Evolutionary conservation across 352 stramenopile species (phyloP), one percentile per base, ranked within the genome.

Genomic region (Phytopythium chamaehyphon): DNA sequence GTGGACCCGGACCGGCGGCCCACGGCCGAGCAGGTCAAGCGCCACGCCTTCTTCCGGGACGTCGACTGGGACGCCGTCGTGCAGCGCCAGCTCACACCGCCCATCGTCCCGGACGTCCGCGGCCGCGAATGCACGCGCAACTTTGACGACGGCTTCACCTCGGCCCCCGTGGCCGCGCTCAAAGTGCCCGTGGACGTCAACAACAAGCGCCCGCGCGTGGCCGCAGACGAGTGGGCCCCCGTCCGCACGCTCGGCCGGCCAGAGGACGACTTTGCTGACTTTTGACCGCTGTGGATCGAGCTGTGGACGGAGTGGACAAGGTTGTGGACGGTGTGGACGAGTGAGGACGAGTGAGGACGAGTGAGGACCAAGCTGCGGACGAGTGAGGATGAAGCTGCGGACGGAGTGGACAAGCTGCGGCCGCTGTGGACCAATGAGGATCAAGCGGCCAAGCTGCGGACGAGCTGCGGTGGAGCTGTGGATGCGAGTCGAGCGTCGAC

Each of bases 101-200:
- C 83, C 31, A 86, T 93, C 33, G 63, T 83, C 8, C 83, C 80
- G 2, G 47, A 69, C n/a, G 83, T 72, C 42, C 44, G 48, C 31
- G 72, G 74, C 37, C 46, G 56, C 59, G 81, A 89, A n/a, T 87
- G 71, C 61, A 90, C 78, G 9, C 63, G 80, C 31, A 91, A 93
- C 62, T 93, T 93, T 61, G 83, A 93, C 75, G 79, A 90, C 59
- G 83, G 83, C 50, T 93, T 91, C 56, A 93, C 83, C 35, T 78
- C 51, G 33, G 73, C 80, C 39, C 74, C 70, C 0, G 76, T 90
- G 43, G 38, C 69, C 35, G 76, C 68, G 19, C 64, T 88, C 9
- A 61, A 63, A 28, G 51, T 69, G 60, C 39, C 12, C 15, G 44
- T 24, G 47, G 64, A 71, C 26, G 47, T 71, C n/a, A 46, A 64